Percentiles rank a stretch among this genome's conserved stretches.
These are phyloP conservation scores for Chrysoporthe austroafricana DNA, from an alignment of 2,329 filamentous ascomycete species.

Conservation along the genomic window DNA sequence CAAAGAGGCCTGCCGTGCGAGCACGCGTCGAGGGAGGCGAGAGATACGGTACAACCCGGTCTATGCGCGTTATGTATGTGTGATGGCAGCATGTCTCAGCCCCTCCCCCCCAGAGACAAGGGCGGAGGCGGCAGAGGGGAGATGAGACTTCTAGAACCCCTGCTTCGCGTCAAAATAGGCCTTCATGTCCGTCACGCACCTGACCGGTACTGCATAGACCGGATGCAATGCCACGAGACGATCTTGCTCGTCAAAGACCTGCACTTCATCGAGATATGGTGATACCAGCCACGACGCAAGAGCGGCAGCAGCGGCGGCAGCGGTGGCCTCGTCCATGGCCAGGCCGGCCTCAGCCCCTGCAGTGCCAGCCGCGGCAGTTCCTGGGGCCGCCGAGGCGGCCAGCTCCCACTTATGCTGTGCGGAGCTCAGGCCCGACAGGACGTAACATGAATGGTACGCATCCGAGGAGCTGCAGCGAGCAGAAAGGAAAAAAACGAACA, in stretches of 20 bases:
- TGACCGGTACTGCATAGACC: slow-evolving; percentile 80
- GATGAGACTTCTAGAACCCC: slow-evolving; percentile 50
- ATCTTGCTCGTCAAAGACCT: slow-evolving; percentile 73
- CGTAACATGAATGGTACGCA: slow-evolving; percentile 92
- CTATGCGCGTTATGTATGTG: slow-evolving; percentile 12
- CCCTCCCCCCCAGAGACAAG: neutral
- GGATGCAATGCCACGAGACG: slow-evolving; percentile 75
- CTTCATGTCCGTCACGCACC: slow-evolving; percentile 66
- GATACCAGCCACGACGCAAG: slow-evolving; percentile 47
- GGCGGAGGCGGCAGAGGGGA: neutral
- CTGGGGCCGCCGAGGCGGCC: slow-evolving; percentile 42
- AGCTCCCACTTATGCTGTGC: slow-evolving; percentile 72
- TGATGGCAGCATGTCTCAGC: slow-evolving; percentile 20
- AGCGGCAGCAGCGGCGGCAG: slow-evolving; percentile 14
- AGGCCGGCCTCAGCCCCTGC: slow-evolving; percentile 38
- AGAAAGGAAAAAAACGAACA: neutral
- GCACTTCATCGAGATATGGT: slow-evolving; percentile 56
- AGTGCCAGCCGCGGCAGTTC: slow-evolving; percentile 27
- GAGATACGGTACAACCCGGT: neutral
- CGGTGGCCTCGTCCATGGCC: slow-evolving; percentile 35
- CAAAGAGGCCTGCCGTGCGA: slow-evolving; percentile 16
- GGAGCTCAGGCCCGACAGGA: slow-evolving; percentile 81
- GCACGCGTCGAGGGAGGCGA: neutral
- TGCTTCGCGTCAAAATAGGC: slow-evolving; percentile 65
- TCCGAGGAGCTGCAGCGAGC: slow-evolving; percentile 68